These are phyloP conservation scores for Lasiodiplodia citricola DNA, from an alignment of 2,329 filamentous ascomycete species.

Conservation along the genomic window DNA sequence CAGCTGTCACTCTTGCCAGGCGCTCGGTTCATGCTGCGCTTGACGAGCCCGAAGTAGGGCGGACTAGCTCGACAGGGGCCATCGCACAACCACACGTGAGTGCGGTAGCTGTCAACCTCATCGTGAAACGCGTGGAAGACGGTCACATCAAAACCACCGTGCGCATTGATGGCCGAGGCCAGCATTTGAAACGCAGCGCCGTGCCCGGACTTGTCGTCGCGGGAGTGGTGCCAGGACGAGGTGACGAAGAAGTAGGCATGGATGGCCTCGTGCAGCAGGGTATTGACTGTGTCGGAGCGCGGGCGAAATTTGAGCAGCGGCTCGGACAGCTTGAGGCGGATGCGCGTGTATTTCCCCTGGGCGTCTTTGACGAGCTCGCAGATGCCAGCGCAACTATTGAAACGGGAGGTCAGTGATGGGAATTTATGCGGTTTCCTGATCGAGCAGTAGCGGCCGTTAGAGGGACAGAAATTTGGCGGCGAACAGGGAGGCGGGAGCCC, in stretches of 20 bases:
- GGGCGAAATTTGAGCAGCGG: constrained; percentile 52
- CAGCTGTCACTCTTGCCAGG: constrained; percentile 50
- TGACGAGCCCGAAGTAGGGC: constrained; percentile 52
- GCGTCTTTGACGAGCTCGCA: constrained; percentile 51
- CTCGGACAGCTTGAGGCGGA: constrained; percentile 51
- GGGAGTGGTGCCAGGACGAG: constrained; percentile 49
- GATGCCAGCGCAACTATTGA: constrained; percentile 48
- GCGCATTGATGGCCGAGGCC: constrained; percentile 52
- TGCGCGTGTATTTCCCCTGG: constrained; percentile 44
- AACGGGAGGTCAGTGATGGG: constrained; percentile 14
- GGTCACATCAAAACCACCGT: constrained; percentile 48
- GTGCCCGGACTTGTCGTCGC: constrained; percentile 51
- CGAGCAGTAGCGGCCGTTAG: not conserved
- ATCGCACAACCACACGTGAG: constrained; percentile 52
- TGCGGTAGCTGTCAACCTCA: constrained; percentile 53
- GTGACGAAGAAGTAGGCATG: constrained; percentile 55
- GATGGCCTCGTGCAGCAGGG: constrained; percentile 51
- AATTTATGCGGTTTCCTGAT: constrained; percentile 8
- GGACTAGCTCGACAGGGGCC: constrained; percentile 45
- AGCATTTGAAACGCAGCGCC: constrained; percentile 50
- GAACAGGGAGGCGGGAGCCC: constrained; percentile 14
- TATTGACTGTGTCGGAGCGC: constrained; percentile 50
- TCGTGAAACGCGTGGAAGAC: constrained; percentile 54
- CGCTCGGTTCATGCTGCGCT: constrained; percentile 52
- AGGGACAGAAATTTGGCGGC: not conserved